These are phyloP conservation scores for Geotrichum cucujoidarum DNA, from an alignment of 1,139 yeast species.

Conservation along the genomic window DNA sequence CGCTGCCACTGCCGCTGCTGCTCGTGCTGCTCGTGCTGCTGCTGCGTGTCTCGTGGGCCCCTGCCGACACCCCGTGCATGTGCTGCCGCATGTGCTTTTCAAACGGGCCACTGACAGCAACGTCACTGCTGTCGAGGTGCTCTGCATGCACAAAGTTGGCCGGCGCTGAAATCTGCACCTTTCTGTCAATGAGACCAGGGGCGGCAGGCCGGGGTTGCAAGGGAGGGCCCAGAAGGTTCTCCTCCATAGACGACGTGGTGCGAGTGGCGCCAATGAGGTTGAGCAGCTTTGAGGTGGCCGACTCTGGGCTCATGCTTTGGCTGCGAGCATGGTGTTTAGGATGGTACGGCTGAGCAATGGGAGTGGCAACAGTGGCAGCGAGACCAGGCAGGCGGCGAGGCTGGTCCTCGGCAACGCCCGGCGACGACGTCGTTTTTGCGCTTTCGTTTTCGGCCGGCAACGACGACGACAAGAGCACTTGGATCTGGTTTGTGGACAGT, in stretches of 20 bases:
- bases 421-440: not conserved
- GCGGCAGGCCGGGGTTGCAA: not conserved
- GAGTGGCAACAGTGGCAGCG: no score
- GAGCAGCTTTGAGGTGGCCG: not conserved
- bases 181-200: not conserved
- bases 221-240: not conserved
- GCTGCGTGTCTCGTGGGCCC: not conserved
- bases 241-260: not conserved
- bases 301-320: no score
- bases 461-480: not conserved
- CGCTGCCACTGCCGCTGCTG: not conserved
- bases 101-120: constrained; percentile 4
- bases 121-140: no score
- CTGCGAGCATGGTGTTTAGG: no score
- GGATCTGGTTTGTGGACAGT: not conserved
- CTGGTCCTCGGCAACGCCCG: not conserved
- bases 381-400: no score
- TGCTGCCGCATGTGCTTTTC: not conserved
- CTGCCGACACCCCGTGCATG: not conserved
- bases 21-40: not conserved
- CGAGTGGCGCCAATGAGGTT: not conserved
- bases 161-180: constrained; percentile 8
- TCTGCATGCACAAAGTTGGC: constrained; percentile 15
- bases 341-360: no score
- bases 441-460: not conserved